Conservation (phyloP, 2,329 filamentous ascomycete species). For the Lachnellula hyalina region DNA sequence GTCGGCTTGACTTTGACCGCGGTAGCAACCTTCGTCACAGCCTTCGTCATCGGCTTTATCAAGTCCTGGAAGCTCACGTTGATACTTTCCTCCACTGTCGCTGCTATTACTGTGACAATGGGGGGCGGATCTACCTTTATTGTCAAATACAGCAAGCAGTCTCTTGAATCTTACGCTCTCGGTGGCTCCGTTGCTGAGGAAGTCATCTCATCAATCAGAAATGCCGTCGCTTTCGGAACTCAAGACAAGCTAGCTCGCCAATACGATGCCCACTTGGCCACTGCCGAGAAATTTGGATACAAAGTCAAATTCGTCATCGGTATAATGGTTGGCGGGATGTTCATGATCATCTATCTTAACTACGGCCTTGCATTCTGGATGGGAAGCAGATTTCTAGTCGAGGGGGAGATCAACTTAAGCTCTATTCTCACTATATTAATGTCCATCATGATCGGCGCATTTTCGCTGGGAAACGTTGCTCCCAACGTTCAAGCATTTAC, state of each 20-base stretch:
- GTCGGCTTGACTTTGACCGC: constrained; percentile 72
- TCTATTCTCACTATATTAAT: constrained; percentile 80
- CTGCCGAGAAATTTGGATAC: constrained; percentile 71
- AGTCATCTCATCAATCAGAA: constrained; percentile 88
- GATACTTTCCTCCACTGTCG: constrained; percentile 76
- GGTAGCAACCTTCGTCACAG: constrained; percentile 76
- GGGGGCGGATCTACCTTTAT: constrained; percentile 68
- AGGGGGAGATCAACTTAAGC: constrained; percentile 59
- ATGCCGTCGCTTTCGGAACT: constrained; percentile 87
- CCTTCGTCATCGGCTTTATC: constrained; percentile 85
- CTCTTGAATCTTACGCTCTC: constrained; percentile 72
- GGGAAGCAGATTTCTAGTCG: constrained; percentile 69
- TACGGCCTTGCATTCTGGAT: constrained; percentile 88
- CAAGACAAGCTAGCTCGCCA: constrained; percentile 85
- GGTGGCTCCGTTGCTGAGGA: constrained; percentile 90
- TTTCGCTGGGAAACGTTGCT: constrained; percentile 80
- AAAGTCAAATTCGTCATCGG: constrained; percentile 68
- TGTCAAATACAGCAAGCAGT: constrained; percentile 73
- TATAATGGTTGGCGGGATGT: constrained; percentile 78
- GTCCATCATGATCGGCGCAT: constrained; percentile 88
- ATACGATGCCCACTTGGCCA: constrained; percentile 70
- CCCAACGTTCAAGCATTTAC: constrained; percentile 85
- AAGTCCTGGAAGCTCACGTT: constrained; percentile 91
- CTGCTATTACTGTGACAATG: constrained; percentile 75
- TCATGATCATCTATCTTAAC: constrained; percentile 78